These are phyloP conservation scores for Cercospora berteroae DNA, from an alignment of 2,329 filamentous ascomycete species.

Conservation along the genomic window DNA sequence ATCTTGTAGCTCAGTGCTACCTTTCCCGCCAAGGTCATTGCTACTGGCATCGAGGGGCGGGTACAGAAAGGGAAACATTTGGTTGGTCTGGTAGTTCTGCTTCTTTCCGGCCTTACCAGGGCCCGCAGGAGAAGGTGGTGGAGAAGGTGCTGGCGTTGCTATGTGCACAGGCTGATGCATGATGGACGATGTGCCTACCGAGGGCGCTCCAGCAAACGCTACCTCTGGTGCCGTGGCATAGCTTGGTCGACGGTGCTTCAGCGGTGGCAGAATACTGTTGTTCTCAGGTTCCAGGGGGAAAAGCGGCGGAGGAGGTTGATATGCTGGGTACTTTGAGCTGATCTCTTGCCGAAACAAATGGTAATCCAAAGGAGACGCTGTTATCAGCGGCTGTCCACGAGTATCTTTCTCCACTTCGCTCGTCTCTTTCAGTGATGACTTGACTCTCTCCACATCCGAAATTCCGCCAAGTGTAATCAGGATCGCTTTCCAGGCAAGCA, in stretches of 20 bases:
- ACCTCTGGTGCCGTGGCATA: conserved; percentile 34
- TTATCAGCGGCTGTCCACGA: conserved; percentile 75
- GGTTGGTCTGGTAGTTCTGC: conserved; percentile 98
- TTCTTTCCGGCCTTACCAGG: conserved; percentile 91
- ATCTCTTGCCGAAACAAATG: conserved; percentile 96
- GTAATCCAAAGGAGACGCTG: conserved; percentile 91
- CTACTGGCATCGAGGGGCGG: conserved; percentile 85
- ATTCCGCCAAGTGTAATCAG: conserved; percentile 81
- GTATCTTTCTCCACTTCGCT: conserved; percentile 53
- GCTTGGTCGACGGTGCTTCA: conserved; percentile 67
- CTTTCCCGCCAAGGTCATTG: conserved; percentile 88
- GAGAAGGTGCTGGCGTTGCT: conserved; percentile 94
- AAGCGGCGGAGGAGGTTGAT: conserved; percentile 79
- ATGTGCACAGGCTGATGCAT: conserved; percentile 96
- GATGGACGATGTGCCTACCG: conserved; percentile 64
- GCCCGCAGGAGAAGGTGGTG: conserved; percentile 84
- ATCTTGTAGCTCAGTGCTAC: conserved; percentile 75
- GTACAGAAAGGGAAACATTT: conserved; percentile 97
- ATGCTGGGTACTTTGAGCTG: conserved; percentile 95
- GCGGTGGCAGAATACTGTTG: conserved; percentile 81
- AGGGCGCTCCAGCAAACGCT: conserved; percentile 48
- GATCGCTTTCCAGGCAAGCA: conserved; percentile 89
- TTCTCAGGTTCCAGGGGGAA: conserved; percentile 87
- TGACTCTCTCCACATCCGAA: conserved; percentile 69
- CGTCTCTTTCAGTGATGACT: conserved; percentile 65